phyloP scores from a whole-genome alignment of 176 grass and related monocot genomes.

The Pontederia crassipes region DNA sequence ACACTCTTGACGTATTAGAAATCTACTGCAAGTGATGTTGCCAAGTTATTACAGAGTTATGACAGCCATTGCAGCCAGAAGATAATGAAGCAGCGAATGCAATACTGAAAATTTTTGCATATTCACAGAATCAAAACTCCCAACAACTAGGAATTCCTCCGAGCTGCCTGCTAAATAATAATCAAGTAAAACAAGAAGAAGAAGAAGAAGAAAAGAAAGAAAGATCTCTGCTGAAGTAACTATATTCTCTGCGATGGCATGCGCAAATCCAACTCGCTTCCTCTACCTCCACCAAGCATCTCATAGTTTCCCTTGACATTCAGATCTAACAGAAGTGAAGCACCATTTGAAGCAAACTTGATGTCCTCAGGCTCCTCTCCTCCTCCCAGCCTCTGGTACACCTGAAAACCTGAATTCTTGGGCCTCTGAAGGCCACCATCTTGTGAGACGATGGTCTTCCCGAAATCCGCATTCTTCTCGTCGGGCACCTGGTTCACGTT shows the following conservation, averaged over 20 bases:
- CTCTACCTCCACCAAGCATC: conserved; percentile 33
- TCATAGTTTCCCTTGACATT: conserved; percentile 69
- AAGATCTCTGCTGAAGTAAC: conserved; percentile 4
- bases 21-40: too few species aligned
- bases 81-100: too few species aligned
- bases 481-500: conserved; percentile 36
- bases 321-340: conserved; percentile 50
- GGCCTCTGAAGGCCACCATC: conserved; percentile 33
- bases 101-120: too few species aligned
- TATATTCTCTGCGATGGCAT: conserved; percentile 39
- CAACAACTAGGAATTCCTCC: too few species aligned
- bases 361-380: conserved; percentile 26
- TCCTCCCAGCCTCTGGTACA: conserved; percentile 28
- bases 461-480: conserved; percentile 30
- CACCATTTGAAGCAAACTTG: conserved; percentile 32
- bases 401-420: conserved; percentile 28
- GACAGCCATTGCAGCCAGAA: too few species aligned
- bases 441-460: conserved; percentile 29
- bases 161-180: too few species aligned
- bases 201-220: background rate
- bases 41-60: too few species aligned
- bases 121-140: too few species aligned
- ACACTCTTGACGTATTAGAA: too few species aligned
- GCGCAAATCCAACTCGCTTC: conserved; percentile 34
- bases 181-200: background rate